Evolutionary conservation across 2,329 filamentous ascomycete species (phyloP), one percentile per base, ranked within the genome.

Genomic region (Penicillium sclerotigenum): DNA sequence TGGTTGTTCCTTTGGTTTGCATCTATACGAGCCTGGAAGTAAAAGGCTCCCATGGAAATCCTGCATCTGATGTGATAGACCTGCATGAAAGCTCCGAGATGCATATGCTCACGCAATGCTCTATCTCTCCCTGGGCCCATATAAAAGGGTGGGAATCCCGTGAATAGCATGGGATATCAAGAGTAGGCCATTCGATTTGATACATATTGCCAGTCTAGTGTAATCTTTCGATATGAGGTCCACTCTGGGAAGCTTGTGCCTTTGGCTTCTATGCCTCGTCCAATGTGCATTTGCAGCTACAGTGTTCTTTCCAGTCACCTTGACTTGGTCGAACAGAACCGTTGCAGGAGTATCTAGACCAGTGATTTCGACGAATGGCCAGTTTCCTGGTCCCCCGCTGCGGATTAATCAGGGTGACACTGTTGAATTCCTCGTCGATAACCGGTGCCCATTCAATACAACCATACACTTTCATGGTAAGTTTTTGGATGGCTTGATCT

Each of bases 391-490:
- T 13, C 70, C 70, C 1, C 47, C 56, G 5, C 49, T 72, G 40
- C 51, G 47, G 18, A 51, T 69, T 33, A 64, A 70, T 14, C 62
- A 72, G 31, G 67, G 64, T 0, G 69, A 72, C 48, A 58, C 65
- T 48, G 69, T 71, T 13, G 56, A 67, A 16, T 64, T 71, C 18
- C 37, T 65, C 28, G 68, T 72, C 1, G 56, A 53, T 16, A 72
- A 72, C 31, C 52, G 53, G 1, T 68, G 68, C 56, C 68, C 69
- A 0, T 69, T 72, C 47, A 60, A 57, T 28, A 61, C 68, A 0
- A 69, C 69, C 8, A 61, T 72, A 7, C 69, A 72, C 40, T 71
- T 69, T 33, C 69, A 72, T 55, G 69, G 70, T 67, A 49, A 45
- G 61, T 6, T 10, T 10, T 24, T 28, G 2, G 10, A n/a, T 22